Conservation (phyloP, 208 protist species). For the Trypanosoma vivax region DNA sequence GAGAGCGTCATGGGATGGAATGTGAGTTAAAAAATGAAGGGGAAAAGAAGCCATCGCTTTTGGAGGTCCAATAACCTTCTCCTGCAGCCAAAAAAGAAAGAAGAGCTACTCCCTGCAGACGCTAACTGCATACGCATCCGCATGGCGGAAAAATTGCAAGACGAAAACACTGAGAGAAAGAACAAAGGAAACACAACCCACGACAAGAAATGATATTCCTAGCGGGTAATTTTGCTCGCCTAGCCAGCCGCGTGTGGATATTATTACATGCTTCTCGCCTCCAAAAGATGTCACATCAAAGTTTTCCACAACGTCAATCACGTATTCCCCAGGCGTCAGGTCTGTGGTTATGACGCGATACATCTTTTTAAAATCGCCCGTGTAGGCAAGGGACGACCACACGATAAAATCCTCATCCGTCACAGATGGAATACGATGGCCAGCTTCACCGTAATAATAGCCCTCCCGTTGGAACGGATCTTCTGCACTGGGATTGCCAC, state of each 20-base stretch:
- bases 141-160: neutral
- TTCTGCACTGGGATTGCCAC: neutral
- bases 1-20: too few species aligned
- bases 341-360: slow-evolving; percentile 62
- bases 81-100: too few species aligned
- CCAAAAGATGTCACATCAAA: slow-evolving; percentile 70
- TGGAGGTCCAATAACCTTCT: too few species aligned
- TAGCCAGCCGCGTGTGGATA: slow-evolving; percentile 77
- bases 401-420: slow-evolving; percentile 91
- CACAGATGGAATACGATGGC: slow-evolving; percentile 24
- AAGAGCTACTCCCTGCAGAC: neutral
- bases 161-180: slow-evolving; percentile 68
- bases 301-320: slow-evolving; percentile 52
- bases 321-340: slow-evolving; percentile 54
- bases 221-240: slow-evolving; percentile 90
- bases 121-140: neutral
- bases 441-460: slow-evolving; percentile 29
- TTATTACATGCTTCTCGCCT: slow-evolving; percentile 84
- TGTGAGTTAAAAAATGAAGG: too few species aligned
- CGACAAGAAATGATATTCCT: slow-evolving; percentile 81
- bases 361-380: slow-evolving; percentile 92
- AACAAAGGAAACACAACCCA: slow-evolving; percentile 77
- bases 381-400: slow-evolving; percentile 88
- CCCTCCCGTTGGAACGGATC: slow-evolving; percentile 15
- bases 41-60: too few species aligned